Conservation (phyloP, 106 monocot genomes). For the Dendrobium chrysotoxum region DNA sequence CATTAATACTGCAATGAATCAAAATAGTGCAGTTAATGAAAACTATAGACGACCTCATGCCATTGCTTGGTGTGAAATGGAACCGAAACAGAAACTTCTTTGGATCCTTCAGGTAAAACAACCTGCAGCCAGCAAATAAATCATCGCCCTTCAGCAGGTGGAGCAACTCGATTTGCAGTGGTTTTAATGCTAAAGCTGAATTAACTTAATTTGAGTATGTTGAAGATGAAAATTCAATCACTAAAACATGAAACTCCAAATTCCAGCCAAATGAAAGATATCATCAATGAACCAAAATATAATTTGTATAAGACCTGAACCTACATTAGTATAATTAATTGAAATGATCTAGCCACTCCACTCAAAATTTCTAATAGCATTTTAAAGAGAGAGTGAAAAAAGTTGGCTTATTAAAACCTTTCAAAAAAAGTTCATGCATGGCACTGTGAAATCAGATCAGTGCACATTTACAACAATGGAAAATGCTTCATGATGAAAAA, state of each 20-base stretch:
- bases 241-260: neutral
- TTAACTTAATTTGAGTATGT: neutral
- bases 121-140: conserved; percentile 45
- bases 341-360: neutral
- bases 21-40: neutral
- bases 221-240: neutral
- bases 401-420: neutral
- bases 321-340: neutral
- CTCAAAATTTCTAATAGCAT: neutral
- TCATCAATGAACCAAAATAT: neutral
- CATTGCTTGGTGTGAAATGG: conserved; percentile 69
- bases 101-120: conserved; percentile 94
- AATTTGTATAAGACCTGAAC: neutral
- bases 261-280: neutral
- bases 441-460: neutral
- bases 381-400: neutral
- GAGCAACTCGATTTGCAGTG: neutral
- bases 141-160: neutral
- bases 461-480: neutral
- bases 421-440: neutral
- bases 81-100: conserved; percentile 50
- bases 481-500: neutral
- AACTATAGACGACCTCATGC: conserved; percentile 41
- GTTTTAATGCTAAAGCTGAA: neutral
- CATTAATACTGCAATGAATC: neutral